A percentile compares a stretch with the other conserved stretches of the same genome.
Evolutionary conservation across 2,329 filamentous ascomycete genomes (phyloP).

Genomic region (Microsporum canis): DNA sequence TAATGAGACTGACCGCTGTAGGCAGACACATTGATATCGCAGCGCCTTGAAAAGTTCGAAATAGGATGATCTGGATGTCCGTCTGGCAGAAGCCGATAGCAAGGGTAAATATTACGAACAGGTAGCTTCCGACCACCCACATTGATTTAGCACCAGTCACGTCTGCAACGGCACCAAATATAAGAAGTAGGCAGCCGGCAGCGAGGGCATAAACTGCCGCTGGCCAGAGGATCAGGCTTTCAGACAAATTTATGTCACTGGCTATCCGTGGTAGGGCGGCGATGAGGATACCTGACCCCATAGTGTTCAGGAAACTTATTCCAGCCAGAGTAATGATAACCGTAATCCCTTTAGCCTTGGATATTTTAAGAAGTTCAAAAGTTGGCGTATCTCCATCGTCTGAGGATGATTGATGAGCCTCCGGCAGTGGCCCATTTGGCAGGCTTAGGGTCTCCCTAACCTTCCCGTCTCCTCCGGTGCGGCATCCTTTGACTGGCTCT

Average conservation of each 20-base stretch:
- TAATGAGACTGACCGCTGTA: conserved; percentile 38
- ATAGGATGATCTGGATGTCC: conserved; percentile 34
- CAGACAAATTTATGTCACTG: conserved; percentile 19
- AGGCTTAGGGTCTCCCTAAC: neutral
- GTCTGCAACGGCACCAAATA: conserved; percentile 41
- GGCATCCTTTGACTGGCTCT: neutral
- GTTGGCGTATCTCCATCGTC: neutral
- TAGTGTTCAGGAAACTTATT: conserved; percentile 23
- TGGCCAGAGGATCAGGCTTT: conserved; percentile 19
- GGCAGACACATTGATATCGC: conserved; percentile 38
- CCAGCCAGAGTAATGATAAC: conserved; percentile 21
- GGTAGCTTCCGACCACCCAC: conserved; percentile 36
- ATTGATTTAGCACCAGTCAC: conserved; percentile 38
- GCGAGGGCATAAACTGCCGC: conserved; percentile 24
- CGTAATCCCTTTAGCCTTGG: conserved; percentile 11
- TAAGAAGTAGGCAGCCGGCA: conserved; percentile 35
- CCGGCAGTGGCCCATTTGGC: neutral
- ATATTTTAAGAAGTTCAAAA: conserved; percentile 4
- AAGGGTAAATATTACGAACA: conserved; percentile 32
- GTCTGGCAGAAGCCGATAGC: conserved; percentile 30
- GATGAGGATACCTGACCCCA: conserved; percentile 22
- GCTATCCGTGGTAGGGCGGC: conserved; percentile 22
- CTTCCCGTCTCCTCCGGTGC: neutral
- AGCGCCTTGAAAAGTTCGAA: conserved; percentile 36
- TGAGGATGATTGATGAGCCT: neutral